A percentile compares a stretch with the other conserved stretches of the same genome.
These are phyloP conservation scores for Scutellaria galericulata DNA, from an alignment of 257 asterid species.

Conservation along the genomic window DNA sequence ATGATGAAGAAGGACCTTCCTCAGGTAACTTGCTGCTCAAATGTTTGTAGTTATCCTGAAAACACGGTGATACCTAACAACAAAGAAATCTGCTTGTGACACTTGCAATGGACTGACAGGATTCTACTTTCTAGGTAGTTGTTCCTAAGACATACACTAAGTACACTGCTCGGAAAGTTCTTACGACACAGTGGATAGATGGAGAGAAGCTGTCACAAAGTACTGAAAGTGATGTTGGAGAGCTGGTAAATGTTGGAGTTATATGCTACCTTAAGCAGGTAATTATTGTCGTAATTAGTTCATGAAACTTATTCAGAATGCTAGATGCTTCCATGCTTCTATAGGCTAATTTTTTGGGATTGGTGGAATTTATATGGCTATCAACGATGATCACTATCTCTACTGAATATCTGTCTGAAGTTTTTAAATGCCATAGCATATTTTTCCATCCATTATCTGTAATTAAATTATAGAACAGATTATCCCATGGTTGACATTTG, in stretches of 20 bases:
- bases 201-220: slow-evolving; percentile 99
- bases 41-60: slow-evolving; percentile 3
- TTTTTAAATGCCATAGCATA: neutral
- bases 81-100: neutral
- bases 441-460: neutral
- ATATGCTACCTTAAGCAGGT: slow-evolving; percentile 99
- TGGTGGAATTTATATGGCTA: neutral
- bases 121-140: slow-evolving; percentile 67
- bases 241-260: slow-evolving; percentile 96
- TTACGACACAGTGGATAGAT: slow-evolving; percentile 90
- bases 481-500: neutral
- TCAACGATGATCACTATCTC: neutral
- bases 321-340: slow-evolving; percentile 21
- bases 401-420: slow-evolving; percentile 12
- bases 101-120: slow-evolving; percentile 21
- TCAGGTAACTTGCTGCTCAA: slow-evolving; percentile 56
- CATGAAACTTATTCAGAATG: slow-evolving; percentile 2
- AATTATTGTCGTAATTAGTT: slow-evolving; percentile 23
- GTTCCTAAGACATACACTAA: slow-evolving; percentile 86
- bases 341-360: neutral
- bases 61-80: neutral
- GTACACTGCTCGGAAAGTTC: slow-evolving; percentile 95
- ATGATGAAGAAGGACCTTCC: slow-evolving; percentile 99
- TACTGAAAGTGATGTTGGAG: slow-evolving; percentile 98
- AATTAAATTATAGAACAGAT: too few species aligned